Percentiles rank a stretch among this genome's conserved stretches.
phyloP scores from a whole-genome alignment of 257 asterid genomes.

The Pogostemon cablin region DNA sequence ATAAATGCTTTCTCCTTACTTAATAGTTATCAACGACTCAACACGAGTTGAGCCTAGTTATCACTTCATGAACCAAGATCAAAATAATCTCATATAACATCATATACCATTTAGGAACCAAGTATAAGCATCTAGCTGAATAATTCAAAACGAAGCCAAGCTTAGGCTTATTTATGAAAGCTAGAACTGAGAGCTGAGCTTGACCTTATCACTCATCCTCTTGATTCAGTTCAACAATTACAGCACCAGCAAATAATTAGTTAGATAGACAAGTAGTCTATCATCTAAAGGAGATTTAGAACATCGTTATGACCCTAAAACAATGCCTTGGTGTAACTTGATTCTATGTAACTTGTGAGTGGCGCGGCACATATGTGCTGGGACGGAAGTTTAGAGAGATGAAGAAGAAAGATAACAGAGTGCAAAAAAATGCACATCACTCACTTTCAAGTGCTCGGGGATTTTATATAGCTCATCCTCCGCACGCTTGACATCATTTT shows the following conservation, averaged over 20 bases:
- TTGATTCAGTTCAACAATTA: not conserved
- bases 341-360: not conserved
- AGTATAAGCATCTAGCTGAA: not conserved
- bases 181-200: not conserved
- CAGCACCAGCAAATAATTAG: not conserved
- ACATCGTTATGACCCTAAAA: constrained; percentile 1
- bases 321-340: not conserved
- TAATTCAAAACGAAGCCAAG: not conserved
- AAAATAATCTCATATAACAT: not conserved
- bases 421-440: constrained; percentile 31
- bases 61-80: not conserved
- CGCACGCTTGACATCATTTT: constrained; percentile 73
- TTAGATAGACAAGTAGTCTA: constrained; percentile 6
- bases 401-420: constrained; percentile 11
- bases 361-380: not conserved
- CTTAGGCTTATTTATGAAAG: not conserved
- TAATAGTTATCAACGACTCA: not conserved
- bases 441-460: constrained; percentile 92
- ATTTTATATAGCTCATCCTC: constrained; percentile 87
- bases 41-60: not conserved
- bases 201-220: not conserved
- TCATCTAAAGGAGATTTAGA: constrained; percentile 4
- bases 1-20: not conserved
- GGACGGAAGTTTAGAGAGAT: not conserved
- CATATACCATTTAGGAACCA: not conserved